Base-by-base conservation (phyloP, 192 early-diverging fungal species). In the Rhizoclosmatium globosum region DNA sequence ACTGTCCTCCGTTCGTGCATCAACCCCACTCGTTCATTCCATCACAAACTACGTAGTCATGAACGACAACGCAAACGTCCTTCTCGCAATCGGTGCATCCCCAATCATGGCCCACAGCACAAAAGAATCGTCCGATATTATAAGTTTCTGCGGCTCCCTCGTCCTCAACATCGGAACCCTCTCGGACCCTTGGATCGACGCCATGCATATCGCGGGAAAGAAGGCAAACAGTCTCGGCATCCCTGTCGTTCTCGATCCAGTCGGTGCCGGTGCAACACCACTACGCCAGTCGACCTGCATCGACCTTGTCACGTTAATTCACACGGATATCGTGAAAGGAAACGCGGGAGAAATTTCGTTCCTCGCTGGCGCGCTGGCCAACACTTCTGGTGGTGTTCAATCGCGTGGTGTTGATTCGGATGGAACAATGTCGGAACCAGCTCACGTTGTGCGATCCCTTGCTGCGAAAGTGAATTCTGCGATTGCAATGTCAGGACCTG, bases 1-100 rank as follows among this genome's bases (percentile, higher is more conserved):
- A 17, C 67, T 87, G 47, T 73, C 64, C 9, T 83, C 78, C 11
- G n/a, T 92, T 1, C 76, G 85, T 23, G 69, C 59, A 47, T 74
- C 78, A 4, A 86, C 82, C 3, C 94, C 95, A 0, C 85, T 96
- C 68, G 90, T 95, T 0, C 95, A 96, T 71, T 91, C 92, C 74
- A 92, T 96, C 45, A 95, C 95, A 41, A 96, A 96, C 80, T 89
- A 85, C 76, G 93, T 96, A 1, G 95, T 94, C 48, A 94, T 95
- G 87, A 95, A 95, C 73, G 95, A 95, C 78, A 93, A 90, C 43
- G 95, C 94, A 21, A 95, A 96, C 81, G 91, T 90, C 3, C 90
- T 91, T 15, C 83, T 96, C 15, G 68, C 80, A 15, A 71, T 87
- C 44, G 79, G 78, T 4, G 69, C 66, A 11, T 75, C 84, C 15